Evolutionary conservation across 169 alveolate species (phyloP), one percentile per base, ranked within the genome.

Genomic region (Cryptosporidium viatorum): DNA sequence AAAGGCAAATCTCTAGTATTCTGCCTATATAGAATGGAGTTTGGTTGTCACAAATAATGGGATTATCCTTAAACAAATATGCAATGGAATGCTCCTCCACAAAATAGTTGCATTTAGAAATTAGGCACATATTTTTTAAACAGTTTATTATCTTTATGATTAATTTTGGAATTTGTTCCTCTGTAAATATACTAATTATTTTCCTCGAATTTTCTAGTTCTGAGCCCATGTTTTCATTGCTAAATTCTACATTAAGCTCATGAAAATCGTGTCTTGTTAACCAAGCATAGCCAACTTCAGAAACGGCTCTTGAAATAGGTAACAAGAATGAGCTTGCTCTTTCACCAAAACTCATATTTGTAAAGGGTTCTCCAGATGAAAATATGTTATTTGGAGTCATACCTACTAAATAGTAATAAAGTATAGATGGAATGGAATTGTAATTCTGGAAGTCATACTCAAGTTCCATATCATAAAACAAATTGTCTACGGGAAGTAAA

Each of bases 281-380:
- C 73, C 71, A 55, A 10, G 71, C 55, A 74, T 55, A 33, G 16
- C 58, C 71, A 59, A 74, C 59, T 74, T 74, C 73, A 16, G 86
- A 59, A 58, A 74, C 26, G 16, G 65, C 21, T 43, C 71, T 58
- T 3, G 86, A 74, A 74, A 23, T 74, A 29, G 71, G 86, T 7
- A 74, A 29, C 45, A 74, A n/a, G 5, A 60, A 26, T 23, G 39
- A 37, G 29, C 35, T 29, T 58, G n/a, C 58, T n/a, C n/a, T 33
- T 3, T 58, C 58, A 29, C 29, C 45, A 2, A 67, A 45, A 23
- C 8, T 50, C 10, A 35, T 50, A 71, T 48, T 50, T 71, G 16
- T 9, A 45, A 69, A 45, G n/a, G 55, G 55, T 12, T 48, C 23
- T 50, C 50, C 43, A 50, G 35, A 50, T 5, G 31, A 71, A 35